Conservation (phyloP, 2,329 filamentous ascomycete species). For the Samsoniella hepiali region DNA sequence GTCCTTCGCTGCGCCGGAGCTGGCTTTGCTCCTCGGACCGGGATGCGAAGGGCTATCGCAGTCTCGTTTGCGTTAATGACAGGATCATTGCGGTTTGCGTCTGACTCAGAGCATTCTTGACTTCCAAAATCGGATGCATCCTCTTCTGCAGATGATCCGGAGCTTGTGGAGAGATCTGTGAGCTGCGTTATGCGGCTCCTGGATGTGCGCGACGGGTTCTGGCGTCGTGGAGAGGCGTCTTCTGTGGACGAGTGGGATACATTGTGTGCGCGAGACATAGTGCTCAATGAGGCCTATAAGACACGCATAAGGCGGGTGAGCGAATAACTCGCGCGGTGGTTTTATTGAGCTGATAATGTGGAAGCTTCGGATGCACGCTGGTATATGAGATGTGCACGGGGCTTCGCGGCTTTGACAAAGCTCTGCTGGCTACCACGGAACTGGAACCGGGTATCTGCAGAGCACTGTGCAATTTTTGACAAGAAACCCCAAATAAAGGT, state of each 20-base stretch:
- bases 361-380: not conserved
- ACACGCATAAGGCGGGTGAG: not conserved
- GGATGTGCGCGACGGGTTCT: constrained; percentile 11
- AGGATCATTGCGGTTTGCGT: not conserved
- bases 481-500: not conserved
- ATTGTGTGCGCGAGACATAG: constrained; percentile 15
- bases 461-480: not conserved
- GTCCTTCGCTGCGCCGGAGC: not conserved
- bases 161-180: constrained; percentile 8
- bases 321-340: not conserved
- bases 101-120: constrained; percentile 6
- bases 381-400: not conserved
- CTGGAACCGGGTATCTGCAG: not conserved
- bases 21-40: not conserved
- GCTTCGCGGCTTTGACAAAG: not conserved
- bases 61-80: constrained; percentile 2
- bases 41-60: not conserved
- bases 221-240: not conserved
- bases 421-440: not conserved
- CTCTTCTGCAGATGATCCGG: not conserved
- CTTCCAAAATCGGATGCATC: not conserved
- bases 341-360: not conserved
- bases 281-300: not conserved
- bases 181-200: constrained; percentile 13
- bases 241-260: not conserved